phyloP scores from a whole-genome alignment of 1,139 yeast species.

The Eremothecium sinecaudum region DNA sequence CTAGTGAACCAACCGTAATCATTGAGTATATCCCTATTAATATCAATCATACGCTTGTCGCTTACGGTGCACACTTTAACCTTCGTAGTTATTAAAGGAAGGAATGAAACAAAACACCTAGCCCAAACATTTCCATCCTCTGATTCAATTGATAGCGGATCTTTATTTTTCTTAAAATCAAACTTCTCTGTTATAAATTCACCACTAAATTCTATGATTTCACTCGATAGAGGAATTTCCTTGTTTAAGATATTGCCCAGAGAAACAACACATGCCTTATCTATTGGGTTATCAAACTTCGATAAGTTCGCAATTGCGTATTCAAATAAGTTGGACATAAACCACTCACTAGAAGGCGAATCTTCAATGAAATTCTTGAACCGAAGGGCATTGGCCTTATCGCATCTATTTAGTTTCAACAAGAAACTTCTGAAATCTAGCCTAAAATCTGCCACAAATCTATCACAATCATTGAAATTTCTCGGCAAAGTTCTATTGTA shows the following conservation, averaged over 20 bases:
- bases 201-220: slow-evolving; percentile 19
- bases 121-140: slow-evolving; percentile 30
- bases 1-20: slow-evolving; percentile 31
- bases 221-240: slow-evolving; percentile 9
- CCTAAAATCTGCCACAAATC: slow-evolving; percentile 8
- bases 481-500: slow-evolving; percentile 20
- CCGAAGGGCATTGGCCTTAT: slow-evolving; percentile 15
- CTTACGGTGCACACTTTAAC: slow-evolving; percentile 33
- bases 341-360: slow-evolving; percentile 17
- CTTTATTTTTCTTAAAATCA: slow-evolving; percentile 15
- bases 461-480: background rate
- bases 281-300: slow-evolving; percentile 23
- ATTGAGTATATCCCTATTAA: slow-evolving; percentile 23
- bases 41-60: slow-evolving; percentile 29
- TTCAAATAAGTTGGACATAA: slow-evolving; percentile 22
- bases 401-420: slow-evolving; percentile 16
- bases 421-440: slow-evolving; percentile 23
- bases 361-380: slow-evolving; percentile 26
- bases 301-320: slow-evolving; percentile 23
- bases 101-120: slow-evolving; percentile 31
- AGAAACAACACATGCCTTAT: slow-evolving; percentile 26
- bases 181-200: slow-evolving; percentile 30
- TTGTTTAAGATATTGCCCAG: slow-evolving; percentile 17
- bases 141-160: slow-evolving; percentile 21
- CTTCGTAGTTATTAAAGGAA: slow-evolving; percentile 32